Evolutionary conservation across 805 yeast species (phyloP), one percentile per base, ranked within the genome.

Genomic region (Suhomyces faveliae): DNA sequence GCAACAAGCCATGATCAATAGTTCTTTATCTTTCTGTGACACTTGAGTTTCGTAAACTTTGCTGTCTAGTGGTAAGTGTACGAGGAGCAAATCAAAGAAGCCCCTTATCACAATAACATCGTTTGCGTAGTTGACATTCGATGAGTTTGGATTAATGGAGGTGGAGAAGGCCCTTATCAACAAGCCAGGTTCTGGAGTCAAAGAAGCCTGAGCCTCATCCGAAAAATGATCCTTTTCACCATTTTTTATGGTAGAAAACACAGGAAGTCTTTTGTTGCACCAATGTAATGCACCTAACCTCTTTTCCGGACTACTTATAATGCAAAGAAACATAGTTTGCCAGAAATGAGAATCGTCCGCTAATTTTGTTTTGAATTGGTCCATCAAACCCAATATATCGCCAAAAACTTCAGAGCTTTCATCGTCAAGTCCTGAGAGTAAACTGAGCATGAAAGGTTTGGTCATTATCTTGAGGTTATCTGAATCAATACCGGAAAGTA

Each of bases 381-480:
- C 90, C 30, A 92, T 71, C 37, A 92, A 60, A 0, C 69, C 68
- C 46, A 89, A 53, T 1, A 84, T 77, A 1, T 83, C 78, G 11
- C 72, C 74, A 60, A 86, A 92, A 25, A 84, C 84, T 58, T 94
- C 99, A 17, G 91, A 82, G 35, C 91, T 81, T 54, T 91, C 96
- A 57, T 94, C 98, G 57, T 94, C 99, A 44, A 94, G 78, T 0
- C 96, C 96, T 0, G 96, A 90, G 2, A 92, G 66, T 27, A 91
- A 72, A 51, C 92, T 80, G 43, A 90, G 73, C 4, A 92, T 65
- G 6, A 92, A 58, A 0, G 97, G 90, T 48, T 80, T 83, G 27
- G 87, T 69, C 13, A 89, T 64, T 20, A 77, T 67, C 46, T 81
- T 74, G 47, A 91, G 54, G 10, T 57, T 64, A 0, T 74, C 64